Base-by-base conservation (phyloP, 768 basidiomycete species). In the Leccinum imitatum region DNA sequence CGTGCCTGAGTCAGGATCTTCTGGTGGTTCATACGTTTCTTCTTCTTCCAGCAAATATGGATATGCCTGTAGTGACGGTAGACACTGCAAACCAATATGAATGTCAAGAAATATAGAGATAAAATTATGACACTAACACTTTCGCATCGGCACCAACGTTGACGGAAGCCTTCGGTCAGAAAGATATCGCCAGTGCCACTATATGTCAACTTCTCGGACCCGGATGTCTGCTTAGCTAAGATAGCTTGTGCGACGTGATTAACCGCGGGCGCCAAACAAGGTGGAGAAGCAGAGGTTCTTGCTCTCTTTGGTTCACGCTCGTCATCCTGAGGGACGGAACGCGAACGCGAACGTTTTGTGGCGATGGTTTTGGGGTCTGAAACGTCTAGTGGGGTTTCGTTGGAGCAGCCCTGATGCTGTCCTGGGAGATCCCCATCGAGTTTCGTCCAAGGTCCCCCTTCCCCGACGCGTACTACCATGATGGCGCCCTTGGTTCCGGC, bases 1-100 rank as follows among this genome's bases (percentile, higher is more conserved):
- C 60, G n/a, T 59, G 86, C 91, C 85, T 61, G 86, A 91, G 69
- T 94, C 92, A 10, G 92, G 91, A 72, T 93, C 92, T 67, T 90
- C 86, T 4, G 91, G 92, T 1, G 89, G 90, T 69, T 91, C 89
- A 61, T 91, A 93, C 0, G 87, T 91, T 46, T 91, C 90, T 63
- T 93, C 92, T 71, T 90, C 89, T 62, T 89, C 80, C 11, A 91
- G 72, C 23, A 93, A 76, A 72, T 80, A 92, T 27, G 83, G 78
- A 65, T 82, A 75, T 15, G 74, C 71, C 65, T 82, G 74, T 46
- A 93, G 74, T 7, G 76, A 78, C 0, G 81, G 76, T 6, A 83
- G 71, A 73, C 91, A 93, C 88, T 91, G 63, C 14, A 51, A 51
- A 17, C 21, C n/a, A 4, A 47, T 19, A 4, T 35, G n/a, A 46